Conservation (phyloP, 1,139 yeast genomes). For the Taphrina confusa region DNA sequence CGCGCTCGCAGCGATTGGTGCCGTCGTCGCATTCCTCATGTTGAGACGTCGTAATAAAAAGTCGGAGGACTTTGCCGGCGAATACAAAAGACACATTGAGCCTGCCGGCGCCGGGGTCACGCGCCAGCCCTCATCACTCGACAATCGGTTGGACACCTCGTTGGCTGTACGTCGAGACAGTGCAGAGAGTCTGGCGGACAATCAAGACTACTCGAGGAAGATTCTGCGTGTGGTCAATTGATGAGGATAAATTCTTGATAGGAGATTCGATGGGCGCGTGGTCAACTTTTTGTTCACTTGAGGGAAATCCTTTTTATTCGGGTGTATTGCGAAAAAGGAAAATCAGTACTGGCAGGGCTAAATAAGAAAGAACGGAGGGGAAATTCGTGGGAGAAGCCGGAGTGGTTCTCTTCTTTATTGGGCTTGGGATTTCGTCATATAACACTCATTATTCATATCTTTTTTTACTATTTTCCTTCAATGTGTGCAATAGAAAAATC, state of each 20-base stretch:
- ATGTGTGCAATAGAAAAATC: too few relatives aligned
- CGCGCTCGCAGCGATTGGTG: slow-evolving; percentile 53
- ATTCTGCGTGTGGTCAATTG: slow-evolving; percentile 57
- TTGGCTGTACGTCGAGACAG: slow-evolving; percentile 71
- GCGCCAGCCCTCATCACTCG: slow-evolving; percentile 49
- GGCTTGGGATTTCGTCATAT: too few relatives aligned
- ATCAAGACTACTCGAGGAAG: slow-evolving; percentile 72
- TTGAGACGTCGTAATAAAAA: slow-evolving; percentile 54
- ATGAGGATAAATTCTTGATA: neutral
- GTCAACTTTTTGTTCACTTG: too few relatives aligned
- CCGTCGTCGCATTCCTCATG: slow-evolving; percentile 47
- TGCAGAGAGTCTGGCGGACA: slow-evolving; percentile 77
- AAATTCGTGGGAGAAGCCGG: too few relatives aligned
- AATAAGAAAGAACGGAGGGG: too few relatives aligned
- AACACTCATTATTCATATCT: too few relatives aligned
- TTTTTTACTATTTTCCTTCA: too few relatives aligned
- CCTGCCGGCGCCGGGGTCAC: slow-evolving; percentile 24
- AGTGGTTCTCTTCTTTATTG: too few relatives aligned
- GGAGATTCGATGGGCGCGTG: neutral
- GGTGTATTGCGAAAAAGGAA: too few relatives aligned
- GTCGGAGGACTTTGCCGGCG: slow-evolving; percentile 24
- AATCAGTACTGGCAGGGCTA: neutral
- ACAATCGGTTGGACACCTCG: slow-evolving; percentile 66
- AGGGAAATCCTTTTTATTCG: too few relatives aligned
- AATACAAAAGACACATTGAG: slow-evolving; percentile 32